Base-by-base conservation (phyloP, 1,139 yeast species). In the Kodamaea suecica region DNA sequence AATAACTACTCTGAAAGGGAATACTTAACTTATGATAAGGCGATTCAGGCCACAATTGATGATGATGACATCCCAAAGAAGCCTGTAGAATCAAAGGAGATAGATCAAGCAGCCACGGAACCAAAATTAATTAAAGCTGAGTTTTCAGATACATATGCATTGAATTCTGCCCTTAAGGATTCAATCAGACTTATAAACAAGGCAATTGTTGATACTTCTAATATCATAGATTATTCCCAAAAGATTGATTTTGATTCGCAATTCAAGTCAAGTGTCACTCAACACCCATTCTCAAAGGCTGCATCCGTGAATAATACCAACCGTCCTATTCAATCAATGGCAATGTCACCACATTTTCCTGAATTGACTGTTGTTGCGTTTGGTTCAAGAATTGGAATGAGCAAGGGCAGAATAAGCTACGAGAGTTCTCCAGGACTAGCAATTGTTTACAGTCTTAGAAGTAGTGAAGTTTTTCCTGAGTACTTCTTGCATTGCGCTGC, bases 291-390 rank as follows among this genome's bases (percentile, higher is more conserved):
- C 23, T 27, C 27, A 6, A 25, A 13, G 14, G 17, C 17, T 4
- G 15, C 17, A 5, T 10, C 24, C 9, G 30, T 16, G n/a, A 25
- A 23, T 9, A 33, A 17, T 15, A 23, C 17, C 5, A 21, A 29
- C n/a, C 29, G 70, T 26, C 55, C 65, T 2, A 53, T 74, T 3
- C 57, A 61, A 1, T 55, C 57, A n/a, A 38, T 73, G 3, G 76
- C 62, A 37, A 64, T 66, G 57, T 73, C 70, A 9, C 63, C 60
- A 0, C 58, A 59, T 34, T 60, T 55, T 41, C 61, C 66, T 1
- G 74, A 73, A 34, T 61, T 67, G 30, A 48, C 74, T 5, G 70
- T 73, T 0, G 63, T 66, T 1, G 50, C 64, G 10, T 66, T 63
- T 41, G 36, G 42, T 2, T 23, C 31, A 2, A 26, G 15, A 6